Conservation (phyloP, 1,284 basidiomycete genomes). For the Lentinus polychrous region DNA sequence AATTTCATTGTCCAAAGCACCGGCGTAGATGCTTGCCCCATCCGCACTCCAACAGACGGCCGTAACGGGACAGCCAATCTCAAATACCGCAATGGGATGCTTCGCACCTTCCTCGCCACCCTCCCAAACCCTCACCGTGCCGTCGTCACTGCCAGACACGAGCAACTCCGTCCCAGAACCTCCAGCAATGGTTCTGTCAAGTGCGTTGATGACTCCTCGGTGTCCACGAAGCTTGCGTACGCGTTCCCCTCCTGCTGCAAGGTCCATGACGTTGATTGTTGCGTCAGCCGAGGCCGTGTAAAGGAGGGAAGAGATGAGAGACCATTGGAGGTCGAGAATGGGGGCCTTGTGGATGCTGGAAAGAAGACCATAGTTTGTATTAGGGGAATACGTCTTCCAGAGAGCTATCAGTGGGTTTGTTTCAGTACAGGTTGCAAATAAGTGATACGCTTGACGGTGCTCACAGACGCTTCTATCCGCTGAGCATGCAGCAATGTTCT, state of each 20-base stretch:
- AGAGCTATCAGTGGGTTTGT: conserved; percentile 40
- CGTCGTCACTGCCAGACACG: conserved; percentile 84
- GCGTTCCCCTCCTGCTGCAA: conserved; percentile 66
- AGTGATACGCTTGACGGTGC: conserved; percentile 27
- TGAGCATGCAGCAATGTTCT: conserved; percentile 81
- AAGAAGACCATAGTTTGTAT: conserved; percentile 75
- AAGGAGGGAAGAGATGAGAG: conserved; percentile 59
- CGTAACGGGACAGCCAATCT: conserved; percentile 86
- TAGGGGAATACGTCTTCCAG: conserved; percentile 77
- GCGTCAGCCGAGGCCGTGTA: conserved; percentile 85
- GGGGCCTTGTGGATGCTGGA: conserved; percentile 73
- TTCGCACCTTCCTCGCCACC: conserved; percentile 72
- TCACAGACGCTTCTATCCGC: conserved; percentile 71
- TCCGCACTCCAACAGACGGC: conserved; percentile 88
- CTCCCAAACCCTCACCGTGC: conserved; percentile 85
- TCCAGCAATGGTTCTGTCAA: conserved; percentile 78
- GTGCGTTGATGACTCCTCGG: conserved; percentile 79
- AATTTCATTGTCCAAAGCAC: conserved; percentile 88
- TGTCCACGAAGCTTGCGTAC: conserved; percentile 75
- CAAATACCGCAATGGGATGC: conserved; percentile 70
- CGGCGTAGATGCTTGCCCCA: conserved; percentile 81
- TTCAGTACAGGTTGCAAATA: background rate
- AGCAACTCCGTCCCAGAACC: conserved; percentile 80
- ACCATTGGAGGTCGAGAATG: conserved; percentile 78
- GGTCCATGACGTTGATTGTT: conserved; percentile 66